Evolutionary conservation across 331 rosid species (phyloP), one percentile per base, ranked within the genome.

Genomic region (Telfairia occidentalis): DNA sequence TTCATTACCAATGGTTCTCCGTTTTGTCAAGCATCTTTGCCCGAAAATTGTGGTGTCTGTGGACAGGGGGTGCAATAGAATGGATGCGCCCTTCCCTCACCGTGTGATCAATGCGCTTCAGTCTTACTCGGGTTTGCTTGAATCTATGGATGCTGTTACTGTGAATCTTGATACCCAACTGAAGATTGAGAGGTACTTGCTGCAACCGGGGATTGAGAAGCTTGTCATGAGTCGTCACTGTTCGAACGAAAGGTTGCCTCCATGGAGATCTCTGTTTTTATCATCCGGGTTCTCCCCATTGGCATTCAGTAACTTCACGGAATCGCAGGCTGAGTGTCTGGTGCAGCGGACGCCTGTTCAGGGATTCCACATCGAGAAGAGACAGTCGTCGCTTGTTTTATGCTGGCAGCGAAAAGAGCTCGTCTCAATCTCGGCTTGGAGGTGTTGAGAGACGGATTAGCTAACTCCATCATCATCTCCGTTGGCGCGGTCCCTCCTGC

Each of bases 281-380:
- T 79, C 87, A 32, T 81, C 90, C 2, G 98, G 97, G 24, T 89
- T 90, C 73, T 85, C 92, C 0, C 90, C 93, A 13, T 76, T 75
- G 86, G 64, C 87, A 67, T 94, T 91, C 78, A 94, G 97, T 58
- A 94, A 91, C 83, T 85, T 92, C 76, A 87, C 97, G 0, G 96
- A 91, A 78, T 90, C 91, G 38, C 98, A 91, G 83, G 97, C 97
- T 0, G 98, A 94, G 79, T 94, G 96, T 76, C 59, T 91, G 79
- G 92, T 91, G 69, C 97, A 94, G 78, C 79, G 97, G 81, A 89
- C 89, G 48, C 92, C 92, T 0, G 96, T 83, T 24, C 78, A 94
- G 71, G 98, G 98, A 40, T 91, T 94, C 76, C 96, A 91, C 42
- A 86, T 91, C 1, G 96, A 89, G 86, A 94, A 86, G 86, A 79